Percentiles rank a stretch among this genome's conserved stretches.
Conservation (phyloP, 1,139 yeast genomes). For the Kurtzmaniella quercitrusa region DNA sequence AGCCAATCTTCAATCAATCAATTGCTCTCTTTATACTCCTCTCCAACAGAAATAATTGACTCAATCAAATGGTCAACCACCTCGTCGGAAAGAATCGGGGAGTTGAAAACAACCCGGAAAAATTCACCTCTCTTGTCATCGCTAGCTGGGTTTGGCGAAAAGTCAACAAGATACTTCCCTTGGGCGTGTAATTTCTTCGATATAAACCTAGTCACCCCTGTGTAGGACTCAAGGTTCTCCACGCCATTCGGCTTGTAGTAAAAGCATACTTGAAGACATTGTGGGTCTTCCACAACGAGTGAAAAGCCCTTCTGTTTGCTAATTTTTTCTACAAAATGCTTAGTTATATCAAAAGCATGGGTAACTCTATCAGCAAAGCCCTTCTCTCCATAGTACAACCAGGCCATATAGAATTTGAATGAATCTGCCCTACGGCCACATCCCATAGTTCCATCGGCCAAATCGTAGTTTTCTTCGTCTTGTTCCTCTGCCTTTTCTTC, state of each 20-base stretch:
- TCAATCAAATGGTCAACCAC: slow-evolving; percentile 36
- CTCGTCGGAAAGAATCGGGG: slow-evolving; percentile 51
- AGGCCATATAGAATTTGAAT: slow-evolving; percentile 70
- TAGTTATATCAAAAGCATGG: slow-evolving; percentile 65
- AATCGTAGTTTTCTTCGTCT: slow-evolving; percentile 59
- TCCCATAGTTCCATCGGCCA: slow-evolving; percentile 92
- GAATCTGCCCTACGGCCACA: slow-evolving; percentile 88
- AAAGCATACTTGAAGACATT: slow-evolving; percentile 82
- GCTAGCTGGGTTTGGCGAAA: slow-evolving; percentile 65
- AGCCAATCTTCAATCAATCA: no score
- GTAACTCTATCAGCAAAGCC: slow-evolving; percentile 60
- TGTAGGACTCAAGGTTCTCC: slow-evolving; percentile 32
- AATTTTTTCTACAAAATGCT: slow-evolving; percentile 52
- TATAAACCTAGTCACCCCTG: slow-evolving; percentile 58
- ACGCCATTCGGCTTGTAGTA: slow-evolving; percentile 52
- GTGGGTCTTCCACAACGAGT: slow-evolving; percentile 56
- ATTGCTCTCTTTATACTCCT: slow-evolving; percentile 8
- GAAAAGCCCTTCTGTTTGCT: slow-evolving; percentile 35
- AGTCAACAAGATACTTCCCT: slow-evolving; percentile 73
- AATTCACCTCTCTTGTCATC: slow-evolving; percentile 63
- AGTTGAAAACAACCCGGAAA: slow-evolving; percentile 79
- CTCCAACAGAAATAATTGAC: slow-evolving; percentile 27
- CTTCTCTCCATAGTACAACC: slow-evolving; percentile 72
- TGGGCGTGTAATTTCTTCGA: slow-evolving; percentile 57
- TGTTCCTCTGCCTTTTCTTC: slow-evolving; percentile 17